A percentile compares a stretch with the other conserved stretches of the same genome.
phyloP scores from a whole-genome alignment of 768 basidiomycete species.

The Termitomyces sp. region DNA sequence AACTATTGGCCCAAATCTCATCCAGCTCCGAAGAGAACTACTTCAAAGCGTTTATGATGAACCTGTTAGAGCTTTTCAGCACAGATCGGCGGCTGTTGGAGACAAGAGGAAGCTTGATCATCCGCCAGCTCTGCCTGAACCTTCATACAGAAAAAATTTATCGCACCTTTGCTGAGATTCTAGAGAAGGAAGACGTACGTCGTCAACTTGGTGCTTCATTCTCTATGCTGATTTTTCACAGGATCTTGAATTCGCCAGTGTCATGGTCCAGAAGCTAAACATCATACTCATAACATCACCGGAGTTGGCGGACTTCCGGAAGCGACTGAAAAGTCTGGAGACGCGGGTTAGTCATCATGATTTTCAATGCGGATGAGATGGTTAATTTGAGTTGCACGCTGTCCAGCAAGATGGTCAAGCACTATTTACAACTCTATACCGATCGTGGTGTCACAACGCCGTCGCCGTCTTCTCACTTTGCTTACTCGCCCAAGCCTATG shows the following conservation, averaged over 20 bases:
- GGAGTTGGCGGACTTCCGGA: slow-evolving; percentile 91
- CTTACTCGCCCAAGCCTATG: slow-evolving; percentile 95
- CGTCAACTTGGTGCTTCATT: background rate
- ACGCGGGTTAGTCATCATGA: slow-evolving; percentile 58
- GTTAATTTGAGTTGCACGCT: background rate
- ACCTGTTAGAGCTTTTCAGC: slow-evolving; percentile 89
- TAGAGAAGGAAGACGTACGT: slow-evolving; percentile 94
- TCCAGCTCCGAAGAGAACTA: slow-evolving; percentile 93
- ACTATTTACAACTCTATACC: slow-evolving; percentile 87
- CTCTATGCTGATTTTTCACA: slow-evolving; percentile 21
- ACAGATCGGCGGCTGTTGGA: slow-evolving; percentile 90
- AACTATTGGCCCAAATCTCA: slow-evolving; percentile 94
- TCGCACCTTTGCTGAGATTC: slow-evolving; percentile 90
- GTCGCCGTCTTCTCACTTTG: slow-evolving; percentile 96
- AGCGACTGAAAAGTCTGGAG: slow-evolving; percentile 87
- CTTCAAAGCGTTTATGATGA: slow-evolving; percentile 94
- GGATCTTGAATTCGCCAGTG: slow-evolving; percentile 97
- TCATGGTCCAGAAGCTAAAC: slow-evolving; percentile 96
- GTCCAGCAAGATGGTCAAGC: slow-evolving; percentile 93
- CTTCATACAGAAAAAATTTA: slow-evolving; percentile 96
- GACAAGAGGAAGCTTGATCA: slow-evolving; percentile 90
- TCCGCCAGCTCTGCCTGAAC: slow-evolving; percentile 89
- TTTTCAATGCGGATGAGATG: background rate
- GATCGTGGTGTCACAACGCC: slow-evolving; percentile 98
- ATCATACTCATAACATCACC: slow-evolving; percentile 95